Base-by-base conservation (phyloP, 2,329 filamentous ascomycete species). In the Fusarium pilosicola region DNA sequence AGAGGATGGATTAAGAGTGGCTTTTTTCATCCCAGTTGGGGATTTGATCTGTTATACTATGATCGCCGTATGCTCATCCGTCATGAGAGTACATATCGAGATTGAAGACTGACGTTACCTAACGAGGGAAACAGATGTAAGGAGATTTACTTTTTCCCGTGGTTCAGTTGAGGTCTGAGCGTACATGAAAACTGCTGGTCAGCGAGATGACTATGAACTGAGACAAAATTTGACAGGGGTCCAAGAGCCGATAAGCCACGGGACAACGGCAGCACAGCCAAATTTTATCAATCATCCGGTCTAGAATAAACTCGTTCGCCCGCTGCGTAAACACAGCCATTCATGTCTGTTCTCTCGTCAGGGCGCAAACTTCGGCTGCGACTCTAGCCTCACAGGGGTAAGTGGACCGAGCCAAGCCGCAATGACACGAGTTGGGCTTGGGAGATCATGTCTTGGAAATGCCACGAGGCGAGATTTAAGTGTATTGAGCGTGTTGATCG, bases 301-400 rank as follows among this genome's bases (percentile, higher is more conserved):
- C 51, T 41, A 41, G 22, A 30, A 55, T 18, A n/a, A 18, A 11
- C 34, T 41, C 24, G 24, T 39, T 39, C 34, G 8, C 34, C 51
- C 51, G 24, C 34, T 30, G 24, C 34, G 24, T 55, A 55, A 36
- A 28, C 24, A 24, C 2, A 10, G 6, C 51, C 34, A 55, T 41
- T 55, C 22, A 36, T 24, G 14, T 22, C 22, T 38, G 20, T 18
- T 10, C 18, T 15, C 22, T 34, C 20, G 42, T 67, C 66, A 41
- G 66, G 66, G 45, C 52, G 67, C 52, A 70, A 34, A 70, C 52
- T n/a, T 44, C 36, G 32, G 51, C 6, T 59, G 18, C 39, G 15
- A 34, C 22, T n/a, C 26, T 46, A 15, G 26, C 34, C 24, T 62
- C 42, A 18, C 65, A 70, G 65, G 67, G 59, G 59, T 36, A n/a